Evolutionary conservation across 2,329 filamentous ascomycete species (phyloP).

Genomic region (Sporothrix pallida): DNA sequence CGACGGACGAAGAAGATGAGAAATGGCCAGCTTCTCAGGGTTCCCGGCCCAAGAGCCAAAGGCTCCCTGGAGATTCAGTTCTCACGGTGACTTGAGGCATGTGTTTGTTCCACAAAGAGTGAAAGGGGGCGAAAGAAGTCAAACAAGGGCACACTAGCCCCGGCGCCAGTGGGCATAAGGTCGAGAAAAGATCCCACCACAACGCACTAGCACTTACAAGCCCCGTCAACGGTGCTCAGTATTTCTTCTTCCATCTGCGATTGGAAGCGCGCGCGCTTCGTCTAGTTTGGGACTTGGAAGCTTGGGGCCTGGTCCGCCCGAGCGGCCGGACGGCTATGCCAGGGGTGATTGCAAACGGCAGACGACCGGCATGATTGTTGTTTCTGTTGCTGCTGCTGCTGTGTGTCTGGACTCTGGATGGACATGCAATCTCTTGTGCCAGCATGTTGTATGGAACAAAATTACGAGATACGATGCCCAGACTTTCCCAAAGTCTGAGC

Average conservation of each 20-base stretch:
- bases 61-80: neutral
- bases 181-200: neutral
- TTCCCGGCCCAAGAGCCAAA: neutral
- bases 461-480: too few relatives aligned
- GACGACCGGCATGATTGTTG: neutral
- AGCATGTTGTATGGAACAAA: neutral
- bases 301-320: constrained; percentile 7
- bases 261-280: neutral
- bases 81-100: neutral
- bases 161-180: neutral
- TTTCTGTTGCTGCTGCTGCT: neutral
- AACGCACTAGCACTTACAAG: too few relatives aligned
- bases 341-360: neutral
- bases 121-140: neutral
- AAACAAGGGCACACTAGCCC: neutral
- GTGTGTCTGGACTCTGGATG: too few relatives aligned
- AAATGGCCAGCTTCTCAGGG: neutral
- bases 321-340: constrained; percentile 12
- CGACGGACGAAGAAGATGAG: neutral
- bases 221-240: too few relatives aligned
- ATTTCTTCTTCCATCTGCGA: neutral
- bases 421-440: neutral
- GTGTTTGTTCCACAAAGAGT: neutral
- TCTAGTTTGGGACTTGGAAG: neutral
- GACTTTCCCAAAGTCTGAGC: too few relatives aligned